Evolutionary conservation across 164 flowering plant genomes (phyloP).

Genomic region (Berberis vulgaris): DNA sequence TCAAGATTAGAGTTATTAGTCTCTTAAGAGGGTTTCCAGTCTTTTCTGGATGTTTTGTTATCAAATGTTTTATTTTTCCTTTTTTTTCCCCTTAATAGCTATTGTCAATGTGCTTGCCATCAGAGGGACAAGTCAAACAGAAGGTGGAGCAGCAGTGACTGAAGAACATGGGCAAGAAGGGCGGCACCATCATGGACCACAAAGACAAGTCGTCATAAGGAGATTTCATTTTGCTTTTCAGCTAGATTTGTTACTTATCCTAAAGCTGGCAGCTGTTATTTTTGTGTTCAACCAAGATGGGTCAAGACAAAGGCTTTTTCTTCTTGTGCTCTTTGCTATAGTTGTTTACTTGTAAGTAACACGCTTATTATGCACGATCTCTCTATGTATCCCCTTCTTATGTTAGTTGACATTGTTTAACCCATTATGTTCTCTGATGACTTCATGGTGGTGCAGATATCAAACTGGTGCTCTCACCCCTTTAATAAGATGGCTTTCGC

Average conservation of each 20-base stretch:
- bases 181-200: conserved; percentile 47
- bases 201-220: conserved; percentile 73
- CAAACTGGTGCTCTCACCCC: conserved; percentile 95
- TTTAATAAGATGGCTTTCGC: conserved; percentile 79
- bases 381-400: neutral
- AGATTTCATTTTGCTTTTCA: conserved; percentile 91
- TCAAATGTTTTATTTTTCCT: neutral
- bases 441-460: conserved; percentile 41
- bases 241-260: conserved; percentile 69
- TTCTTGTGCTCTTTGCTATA: conserved; percentile 67
- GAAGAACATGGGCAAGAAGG: conserved; percentile 60
- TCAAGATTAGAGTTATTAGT: no score
- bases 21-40: neutral
- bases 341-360: conserved; percentile 77
- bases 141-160: conserved; percentile 37
- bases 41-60: neutral
- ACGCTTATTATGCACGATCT: neutral
- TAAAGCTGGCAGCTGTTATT: conserved; percentile 88
- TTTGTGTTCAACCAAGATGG: conserved; percentile 97
- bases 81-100: neutral
- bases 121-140: conserved; percentile 41
- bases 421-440: neutral
- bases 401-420: neutral
- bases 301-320: conserved; percentile 74
- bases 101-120: conserved; percentile 6